Evolutionary conservation across 305 asterid genomes (phyloP), one percentile per base, ranked within the genome.

Genomic region (Solanum aculeatissimum): DNA sequence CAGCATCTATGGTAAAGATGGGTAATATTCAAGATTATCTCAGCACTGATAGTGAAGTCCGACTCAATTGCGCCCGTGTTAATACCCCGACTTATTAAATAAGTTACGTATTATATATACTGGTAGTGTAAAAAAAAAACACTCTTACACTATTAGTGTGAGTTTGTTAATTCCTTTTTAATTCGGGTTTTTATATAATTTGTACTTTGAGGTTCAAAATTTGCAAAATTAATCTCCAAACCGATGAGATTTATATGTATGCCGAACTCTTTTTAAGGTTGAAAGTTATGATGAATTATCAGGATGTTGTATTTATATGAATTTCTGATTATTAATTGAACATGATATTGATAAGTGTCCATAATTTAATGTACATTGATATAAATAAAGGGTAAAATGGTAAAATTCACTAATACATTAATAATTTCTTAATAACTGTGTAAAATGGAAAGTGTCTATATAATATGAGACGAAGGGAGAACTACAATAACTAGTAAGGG

Each of bases 1-100:
- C 94, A 2, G 95, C 93, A 1, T 90, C 98, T 25, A 95, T 95
- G 98, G 83, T 93, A 49, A 95, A 94, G 53, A 95, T 95, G 47
- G 97, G 95, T 3, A 92, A 89, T 32, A 89, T 92, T 88, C 93
- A 88, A 80, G 94, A 93, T 49, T 86, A 88, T 70, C 70, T 35
- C 0, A 85, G 83, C 2, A 89, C 88, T 42, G 87, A 85, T 62
- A 93, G 91, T n/a, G 98, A 94, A 83, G 80, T 94, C 19, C 90
- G 97, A 84, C 86, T 83, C 84, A 87, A 85, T 16, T 94, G 98
- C 88, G 89, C 84, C 83, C 18, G 21, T 8, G 87, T 93, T 88
- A 93, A 94, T 25, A 35, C n/a, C 0, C 82, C 81, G 0, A 16
- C 9, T 75, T 49, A 49, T 0, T 77, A 77, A 68, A n/a, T 72